These are phyloP conservation scores for Hypoxylon sp. DNA, from an alignment of 2,329 filamentous ascomycete genomes.

Conservation along the genomic window DNA sequence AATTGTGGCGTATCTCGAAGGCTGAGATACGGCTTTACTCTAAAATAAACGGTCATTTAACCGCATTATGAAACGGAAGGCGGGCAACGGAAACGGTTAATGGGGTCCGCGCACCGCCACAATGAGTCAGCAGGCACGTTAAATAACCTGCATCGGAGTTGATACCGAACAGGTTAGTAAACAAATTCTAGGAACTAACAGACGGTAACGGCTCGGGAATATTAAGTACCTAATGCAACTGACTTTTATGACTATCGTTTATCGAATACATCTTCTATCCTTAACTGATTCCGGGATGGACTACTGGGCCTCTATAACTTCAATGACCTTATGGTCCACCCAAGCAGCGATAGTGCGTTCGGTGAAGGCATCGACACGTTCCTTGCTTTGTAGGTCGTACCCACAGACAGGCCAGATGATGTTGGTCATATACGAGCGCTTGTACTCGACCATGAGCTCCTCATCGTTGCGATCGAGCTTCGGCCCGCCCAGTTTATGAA, in stretches of 20 bases:
- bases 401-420: slow-evolving; percentile 53
- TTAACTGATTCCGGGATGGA: not conserved
- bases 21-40: too few relatives aligned
- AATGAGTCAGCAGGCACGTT: too few relatives aligned
- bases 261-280: not conserved
- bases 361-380: slow-evolving; percentile 55
- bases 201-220: too few relatives aligned
- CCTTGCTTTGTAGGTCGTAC: slow-evolving; percentile 55
- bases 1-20: too few relatives aligned
- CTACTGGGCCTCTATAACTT: slow-evolving; percentile 45
- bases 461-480: slow-evolving; percentile 53
- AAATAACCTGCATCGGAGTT: too few relatives aligned
- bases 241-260: not conserved
- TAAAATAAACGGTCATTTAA: too few relatives aligned
- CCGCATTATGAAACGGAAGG: too few relatives aligned
- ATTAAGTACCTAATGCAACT: not conserved
- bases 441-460: slow-evolving; percentile 54
- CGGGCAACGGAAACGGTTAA: too few relatives aligned
- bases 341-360: slow-evolving; percentile 56
- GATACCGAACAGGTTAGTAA: too few relatives aligned
- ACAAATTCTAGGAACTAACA: too few relatives aligned
- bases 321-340: slow-evolving; percentile 58
- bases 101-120: too few relatives aligned
- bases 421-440: slow-evolving; percentile 54
- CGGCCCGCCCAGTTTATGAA: slow-evolving; percentile 55